A percentile compares a stretch with the other conserved stretches of the same genome.
Conservation (phyloP, 2,329 filamentous ascomycete species). For the Pseudogymnoascus sp. region DNA sequence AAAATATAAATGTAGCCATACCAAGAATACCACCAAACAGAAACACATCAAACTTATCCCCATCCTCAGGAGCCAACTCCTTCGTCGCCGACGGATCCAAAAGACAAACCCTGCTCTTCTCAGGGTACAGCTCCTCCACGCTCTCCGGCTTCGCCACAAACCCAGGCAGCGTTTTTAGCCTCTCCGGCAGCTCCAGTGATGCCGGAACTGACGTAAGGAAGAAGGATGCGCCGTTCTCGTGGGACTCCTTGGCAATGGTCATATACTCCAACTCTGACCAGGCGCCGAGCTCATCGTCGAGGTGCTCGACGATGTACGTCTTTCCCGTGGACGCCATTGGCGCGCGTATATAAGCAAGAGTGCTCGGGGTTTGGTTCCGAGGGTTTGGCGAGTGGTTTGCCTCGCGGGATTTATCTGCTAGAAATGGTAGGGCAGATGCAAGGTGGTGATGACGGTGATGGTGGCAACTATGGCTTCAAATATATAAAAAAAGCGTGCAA, state of each 20-base stretch:
- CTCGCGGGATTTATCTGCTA: not conserved
- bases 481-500: not conserved
- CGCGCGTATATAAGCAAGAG: not conserved
- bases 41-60: slow-evolving; percentile 78
- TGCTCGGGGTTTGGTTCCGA: not conserved
- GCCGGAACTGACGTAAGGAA: slow-evolving; percentile 74
- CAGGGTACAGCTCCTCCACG: slow-evolving; percentile 74
- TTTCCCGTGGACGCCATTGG: slow-evolving; percentile 44
- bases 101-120: slow-evolving; percentile 75
- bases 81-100: slow-evolving; percentile 78
- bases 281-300: slow-evolving; percentile 85
- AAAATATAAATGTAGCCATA: slow-evolving; percentile 37
- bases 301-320: slow-evolving; percentile 91
- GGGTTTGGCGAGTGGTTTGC: not conserved
- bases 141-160: slow-evolving; percentile 69
- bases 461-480: not conserved
- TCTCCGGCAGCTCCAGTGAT: slow-evolving; percentile 58
- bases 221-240: slow-evolving; percentile 61
- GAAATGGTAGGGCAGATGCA: not conserved
- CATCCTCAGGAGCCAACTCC: slow-evolving; percentile 80
- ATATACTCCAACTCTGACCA: slow-evolving; percentile 95
- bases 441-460: not conserved
- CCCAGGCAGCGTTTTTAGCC: slow-evolving; percentile 49
- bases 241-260: slow-evolving; percentile 77
- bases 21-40: slow-evolving; percentile 94